Evolutionary conservation across 2,329 filamentous ascomycete species (phyloP), one percentile per base, ranked within the genome.

Genomic region (Lasiodiplodia hormozganensis): DNA sequence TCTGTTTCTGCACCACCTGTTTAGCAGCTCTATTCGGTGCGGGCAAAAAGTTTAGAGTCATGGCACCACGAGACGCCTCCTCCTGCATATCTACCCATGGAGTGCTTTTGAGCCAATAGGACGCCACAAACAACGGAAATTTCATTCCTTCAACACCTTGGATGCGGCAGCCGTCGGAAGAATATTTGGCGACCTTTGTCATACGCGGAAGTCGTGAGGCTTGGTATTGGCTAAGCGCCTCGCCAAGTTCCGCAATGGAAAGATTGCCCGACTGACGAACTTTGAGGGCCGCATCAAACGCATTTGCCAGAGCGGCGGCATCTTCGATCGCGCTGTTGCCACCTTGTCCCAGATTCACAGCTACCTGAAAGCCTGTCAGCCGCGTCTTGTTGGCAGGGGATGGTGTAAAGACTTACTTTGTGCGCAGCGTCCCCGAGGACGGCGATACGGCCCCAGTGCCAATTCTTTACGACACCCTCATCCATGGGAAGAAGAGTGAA

Each of bases 261-360:
- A 38, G 54, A 18, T n/a, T 12, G n/a, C 18, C 4, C 11, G 54
- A 57, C 8, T 3, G 54, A 21, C 10, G 38, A 2, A 3, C 31
- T n/a, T 38, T 38, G n/a, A 57, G 31, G 18, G 54, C 54, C 4
- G 54, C 54, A 36, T 74, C 53, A 4, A 81, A 70, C 12, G 73
- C 70, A 38, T 80, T 80, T 12, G 78, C 74, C 4, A 82, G 70
- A 11, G 73, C 72, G 5, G 80, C 80, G 2, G 76, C 79, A 64
- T 75, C 76, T 70, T 83, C 81, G 18, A 82, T 80, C 1, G 80
- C 79, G n/a, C 72, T 74, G 69, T 82, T 83, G 18, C 78, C 81
- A 0, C 81, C 81, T 72, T 81, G 80, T 10, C 80, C 81, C 7
- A 36, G 2, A 16, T 57, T 57, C 34, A 57, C 54, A 3, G 54